A percentile compares a stretch with the other conserved stretches of the same genome.
Evolutionary conservation across 2,329 filamentous ascomycete species (phyloP).

Genomic region (Leptographium procerum): DNA sequence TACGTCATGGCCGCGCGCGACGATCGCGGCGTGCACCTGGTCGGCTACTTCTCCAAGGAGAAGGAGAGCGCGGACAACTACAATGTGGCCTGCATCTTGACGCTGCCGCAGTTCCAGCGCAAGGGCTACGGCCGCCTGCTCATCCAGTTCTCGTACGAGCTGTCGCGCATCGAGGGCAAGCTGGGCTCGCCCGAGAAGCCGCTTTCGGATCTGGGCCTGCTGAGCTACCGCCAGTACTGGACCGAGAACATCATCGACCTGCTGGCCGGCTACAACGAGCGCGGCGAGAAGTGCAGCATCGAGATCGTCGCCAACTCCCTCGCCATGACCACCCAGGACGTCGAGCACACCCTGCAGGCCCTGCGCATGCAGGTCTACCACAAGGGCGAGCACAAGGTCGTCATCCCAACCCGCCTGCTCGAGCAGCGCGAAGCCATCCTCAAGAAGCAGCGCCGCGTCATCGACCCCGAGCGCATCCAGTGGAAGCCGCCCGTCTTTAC

Average conservation of each 20-base stretch:
- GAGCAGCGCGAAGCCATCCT: conserved; percentile 71
- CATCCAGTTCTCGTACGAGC: conserved; percentile 95
- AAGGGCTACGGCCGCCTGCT: conserved; percentile 87
- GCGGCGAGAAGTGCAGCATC: conserved; percentile 65
- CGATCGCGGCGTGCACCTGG: conserved; percentile 82
- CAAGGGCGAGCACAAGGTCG: conserved; percentile 93
- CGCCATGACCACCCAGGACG: conserved; percentile 95
- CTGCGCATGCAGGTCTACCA: conserved; percentile 93
- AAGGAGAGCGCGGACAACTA: conserved; percentile 95
- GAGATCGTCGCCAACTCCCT: conserved; percentile 69
- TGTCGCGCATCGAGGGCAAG: conserved; percentile 90
- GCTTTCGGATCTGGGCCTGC: conserved; percentile 79
- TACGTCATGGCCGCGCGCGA: conserved; percentile 93
- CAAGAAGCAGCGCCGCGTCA: conserved; percentile 61
- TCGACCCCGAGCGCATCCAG: conserved; percentile 68
- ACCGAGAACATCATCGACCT: conserved; percentile 86
- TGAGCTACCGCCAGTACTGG: conserved; percentile 97
- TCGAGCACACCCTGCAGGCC: conserved; percentile 87
- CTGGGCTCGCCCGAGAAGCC: conserved; percentile 95
- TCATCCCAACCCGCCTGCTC: conserved; percentile 75
- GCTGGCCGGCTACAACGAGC: conserved; percentile 60
- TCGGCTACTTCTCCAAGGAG: conserved; percentile 99
- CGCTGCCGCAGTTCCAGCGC: conserved; percentile 88
- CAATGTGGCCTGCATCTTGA: conserved; percentile 96
- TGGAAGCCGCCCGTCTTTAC: conserved; percentile 97